Conservation (phyloP, 2,329 filamentous ascomycete genomes). For the Neurospora sp. region DNA sequence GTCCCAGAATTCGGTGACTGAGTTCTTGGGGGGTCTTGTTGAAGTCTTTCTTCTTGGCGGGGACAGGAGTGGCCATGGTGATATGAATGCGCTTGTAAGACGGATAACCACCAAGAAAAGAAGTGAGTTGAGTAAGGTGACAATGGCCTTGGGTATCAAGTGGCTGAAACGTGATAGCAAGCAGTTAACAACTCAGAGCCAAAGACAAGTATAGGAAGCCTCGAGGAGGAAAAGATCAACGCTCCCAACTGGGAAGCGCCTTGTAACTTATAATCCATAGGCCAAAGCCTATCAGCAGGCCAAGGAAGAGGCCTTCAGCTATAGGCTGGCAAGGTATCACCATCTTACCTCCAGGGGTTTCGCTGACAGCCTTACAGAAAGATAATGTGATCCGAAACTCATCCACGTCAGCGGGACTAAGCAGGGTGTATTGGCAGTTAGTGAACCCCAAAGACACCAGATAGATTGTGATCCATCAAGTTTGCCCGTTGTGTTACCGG, state of each 20-base stretch:
- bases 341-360: neutral
- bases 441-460: neutral
- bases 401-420: neutral
- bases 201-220: neutral
- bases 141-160: neutral
- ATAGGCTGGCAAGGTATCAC: neutral
- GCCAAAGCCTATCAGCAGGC: neutral
- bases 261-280: neutral
- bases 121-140: neutral
- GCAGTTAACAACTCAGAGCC: neutral
- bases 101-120: neutral
- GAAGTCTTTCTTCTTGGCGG: constrained; percentile 12
- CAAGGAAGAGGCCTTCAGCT: neutral
- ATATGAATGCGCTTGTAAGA: neutral
- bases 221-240: neutral
- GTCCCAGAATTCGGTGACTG: constrained; percentile 32
- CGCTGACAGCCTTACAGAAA: neutral
- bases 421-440: neutral
- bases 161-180: neutral
- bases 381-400: neutral
- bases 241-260: neutral
- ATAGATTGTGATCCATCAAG: neutral
- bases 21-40: constrained; percentile 28
- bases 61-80: constrained; percentile 2
- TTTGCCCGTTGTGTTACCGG: neutral